Conservation (phyloP, 352 stramenopile genomes). For the Phytophthora sansomeana region DNA sequence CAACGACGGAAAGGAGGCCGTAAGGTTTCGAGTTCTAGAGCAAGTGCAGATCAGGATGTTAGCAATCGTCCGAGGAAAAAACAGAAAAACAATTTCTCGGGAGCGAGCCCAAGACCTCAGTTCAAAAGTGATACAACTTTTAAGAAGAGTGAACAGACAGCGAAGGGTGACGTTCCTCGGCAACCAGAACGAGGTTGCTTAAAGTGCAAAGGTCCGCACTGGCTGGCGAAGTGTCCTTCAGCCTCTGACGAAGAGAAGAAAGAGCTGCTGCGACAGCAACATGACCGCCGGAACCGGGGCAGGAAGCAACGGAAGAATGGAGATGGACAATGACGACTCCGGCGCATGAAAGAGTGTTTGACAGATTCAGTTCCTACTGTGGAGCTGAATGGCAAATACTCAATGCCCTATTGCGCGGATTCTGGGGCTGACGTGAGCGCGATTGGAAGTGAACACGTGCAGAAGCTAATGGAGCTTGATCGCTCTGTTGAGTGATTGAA, state of each 20-base stretch:
- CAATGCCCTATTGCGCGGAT: no score
- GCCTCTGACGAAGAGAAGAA: slow-evolving; percentile 10
- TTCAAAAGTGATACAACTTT: neutral
- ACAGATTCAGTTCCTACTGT: no score
- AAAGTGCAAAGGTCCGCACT: neutral
- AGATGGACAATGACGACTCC: no score
- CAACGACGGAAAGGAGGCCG: neutral
- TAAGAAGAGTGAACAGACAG: slow-evolving; percentile 1
- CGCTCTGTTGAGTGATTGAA: no score
- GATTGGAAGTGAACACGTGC: no score
- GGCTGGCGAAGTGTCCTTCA: neutral
- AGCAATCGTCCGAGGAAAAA: neutral
- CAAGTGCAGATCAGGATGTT: neutral
- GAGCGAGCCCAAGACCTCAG: neutral
- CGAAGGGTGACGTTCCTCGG: no score
- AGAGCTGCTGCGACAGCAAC: neutral
- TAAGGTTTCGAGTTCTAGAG: neutral
- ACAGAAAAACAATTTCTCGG: neutral
- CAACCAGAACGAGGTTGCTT: slow-evolving; percentile 1
- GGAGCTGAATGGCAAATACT: no score
- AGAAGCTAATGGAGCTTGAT: no score
- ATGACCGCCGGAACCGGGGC: slow-evolving; percentile 1
- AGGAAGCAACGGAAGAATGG: no score
- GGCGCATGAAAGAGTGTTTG: no score
- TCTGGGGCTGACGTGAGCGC: no score